These are phyloP conservation scores for Ceratocystiopsis brevicomis DNA, from an alignment of 2,329 filamentous ascomycete species.

Conservation along the genomic window DNA sequence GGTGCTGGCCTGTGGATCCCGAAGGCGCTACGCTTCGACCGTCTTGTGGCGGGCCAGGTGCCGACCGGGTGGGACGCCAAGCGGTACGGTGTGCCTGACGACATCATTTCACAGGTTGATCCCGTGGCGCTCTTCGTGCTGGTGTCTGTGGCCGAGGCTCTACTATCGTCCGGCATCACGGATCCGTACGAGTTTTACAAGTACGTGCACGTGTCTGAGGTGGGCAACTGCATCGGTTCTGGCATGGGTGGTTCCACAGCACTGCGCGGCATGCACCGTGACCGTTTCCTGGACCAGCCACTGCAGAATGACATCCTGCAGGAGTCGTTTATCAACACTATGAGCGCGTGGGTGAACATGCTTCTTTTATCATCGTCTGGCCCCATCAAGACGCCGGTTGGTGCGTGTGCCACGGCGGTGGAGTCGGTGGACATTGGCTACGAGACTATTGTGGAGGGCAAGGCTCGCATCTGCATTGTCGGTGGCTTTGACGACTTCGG, in stretches of 20 bases:
- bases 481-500: conserved; percentile 99
- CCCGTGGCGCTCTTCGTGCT: conserved; percentile 90
- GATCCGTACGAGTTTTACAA: conserved; percentile 99
- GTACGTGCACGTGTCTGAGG: conserved; percentile 93
- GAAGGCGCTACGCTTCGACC: conserved; percentile 92
- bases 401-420: conserved; percentile 90
- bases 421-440: conserved; percentile 96
- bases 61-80: conserved; percentile 95
- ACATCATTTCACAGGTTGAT: conserved; percentile 95
- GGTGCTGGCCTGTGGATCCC: conserved; percentile 87
- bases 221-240: conserved; percentile 95
- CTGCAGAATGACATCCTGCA: conserved; percentile 98
- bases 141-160: conserved; percentile 78
- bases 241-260: conserved; percentile 92
- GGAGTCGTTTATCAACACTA: conserved; percentile 99
- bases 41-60: conserved; percentile 90
- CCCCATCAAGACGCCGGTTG: conserved; percentile 95
- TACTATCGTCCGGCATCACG: conserved; percentile 85
- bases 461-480: conserved; percentile 91
- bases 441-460: conserved; percentile 95
- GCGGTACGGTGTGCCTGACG: conserved; percentile 87
- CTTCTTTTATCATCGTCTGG: conserved; percentile 89
- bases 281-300: conserved; percentile 89
- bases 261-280: conserved; percentile 94
- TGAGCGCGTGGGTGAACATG: conserved; percentile 99